Evolutionary conservation across 2,329 filamentous ascomycete species (phyloP), one percentile per base, ranked within the genome.

Genomic region (Paradendryphiella salina): DNA sequence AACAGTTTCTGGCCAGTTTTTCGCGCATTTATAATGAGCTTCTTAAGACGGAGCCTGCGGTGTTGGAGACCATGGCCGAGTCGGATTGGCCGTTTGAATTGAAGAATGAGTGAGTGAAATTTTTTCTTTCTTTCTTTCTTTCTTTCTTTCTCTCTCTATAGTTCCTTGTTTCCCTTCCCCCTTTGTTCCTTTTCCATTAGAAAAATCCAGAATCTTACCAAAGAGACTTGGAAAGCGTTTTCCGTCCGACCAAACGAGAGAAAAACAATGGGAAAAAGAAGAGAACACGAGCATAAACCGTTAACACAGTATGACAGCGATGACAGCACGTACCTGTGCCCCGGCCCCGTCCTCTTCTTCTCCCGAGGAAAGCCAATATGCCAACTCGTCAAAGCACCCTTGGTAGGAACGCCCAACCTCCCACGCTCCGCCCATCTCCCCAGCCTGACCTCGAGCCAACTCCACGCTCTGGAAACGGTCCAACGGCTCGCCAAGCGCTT

Each of bases 11-110:
- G 31, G 63, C 60, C 15, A 70, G 66, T 43, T 72, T 72, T 38
- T 66, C 64, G 56, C 61, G 37, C 17, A 70, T 73, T n/a, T 73
- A 72, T 53, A 73, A 73, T 47, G 65, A 70, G 48, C 59, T 73
- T 6, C 49, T 72, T 8, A 51, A 60, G 36, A 61, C 53, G 14
- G 66, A 71, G 11, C 69, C 69, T 10, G 66, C 63, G 10, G 68
- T 69, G 9, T 50, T 73, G 38, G 68, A 73, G 46, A 73, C 67
- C 0, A 65, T 73, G 64, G 65, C 65, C 5, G 63, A 63, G 32
- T 43, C 64, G 7, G 52, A 70, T 28, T 73, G 71, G 71, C 71
- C 71, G 1, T 73, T 73, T 36, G 71, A 73, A 51, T 55, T 73
- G 46, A 73, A 73, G 54, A 60, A 71, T 38, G 67, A 68, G 70